Evolutionary conservation across 805 yeast species (phyloP).

Genomic region (Wickerhamomyces strasburgensis): DNA sequence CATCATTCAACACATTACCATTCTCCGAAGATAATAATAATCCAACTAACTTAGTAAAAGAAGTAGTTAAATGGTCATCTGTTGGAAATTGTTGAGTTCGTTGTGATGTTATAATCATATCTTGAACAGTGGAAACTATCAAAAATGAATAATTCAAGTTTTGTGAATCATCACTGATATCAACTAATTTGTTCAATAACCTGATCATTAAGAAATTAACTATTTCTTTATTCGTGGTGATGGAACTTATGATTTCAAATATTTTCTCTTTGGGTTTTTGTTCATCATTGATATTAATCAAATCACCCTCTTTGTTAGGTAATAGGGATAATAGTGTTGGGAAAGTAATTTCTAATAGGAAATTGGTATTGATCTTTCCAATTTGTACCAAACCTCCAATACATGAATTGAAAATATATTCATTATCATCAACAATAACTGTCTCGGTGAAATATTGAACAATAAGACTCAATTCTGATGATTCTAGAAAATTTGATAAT

Average conservation of each 20-base stretch:
- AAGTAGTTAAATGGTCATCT: slow-evolving; percentile 15
- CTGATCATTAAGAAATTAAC: slow-evolving; percentile 36
- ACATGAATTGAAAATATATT: slow-evolving; percentile 48
- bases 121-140: slow-evolving; percentile 18
- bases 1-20: slow-evolving; percentile 13
- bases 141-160: slow-evolving; percentile 13
- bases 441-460: slow-evolving; percentile 63
- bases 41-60: slow-evolving; percentile 12
- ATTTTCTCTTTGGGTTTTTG: slow-evolving; percentile 23
- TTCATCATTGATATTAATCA: slow-evolving; percentile 21
- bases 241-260: slow-evolving; percentile 22
- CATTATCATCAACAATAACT: slow-evolving; percentile 45
- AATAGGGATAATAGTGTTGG: slow-evolving; percentile 48
- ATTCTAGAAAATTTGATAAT: slow-evolving; percentile 42
- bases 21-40: slow-evolving; percentile 9
- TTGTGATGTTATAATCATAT: slow-evolving; percentile 20
- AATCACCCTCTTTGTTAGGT: slow-evolving; percentile 39
- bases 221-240: slow-evolving; percentile 29
- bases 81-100: slow-evolving; percentile 17
- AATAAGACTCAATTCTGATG: slow-evolving; percentile 55
- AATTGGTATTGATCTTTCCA: slow-evolving; percentile 30
- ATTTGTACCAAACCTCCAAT: slow-evolving; percentile 49
- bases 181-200: slow-evolving; percentile 29
- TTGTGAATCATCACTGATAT: slow-evolving; percentile 8
- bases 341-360: slow-evolving; percentile 46